These are phyloP conservation scores for Astathelohania contejeani DNA, from an alignment of 371 early-diverging fungal species.

Conservation along the genomic window DNA sequence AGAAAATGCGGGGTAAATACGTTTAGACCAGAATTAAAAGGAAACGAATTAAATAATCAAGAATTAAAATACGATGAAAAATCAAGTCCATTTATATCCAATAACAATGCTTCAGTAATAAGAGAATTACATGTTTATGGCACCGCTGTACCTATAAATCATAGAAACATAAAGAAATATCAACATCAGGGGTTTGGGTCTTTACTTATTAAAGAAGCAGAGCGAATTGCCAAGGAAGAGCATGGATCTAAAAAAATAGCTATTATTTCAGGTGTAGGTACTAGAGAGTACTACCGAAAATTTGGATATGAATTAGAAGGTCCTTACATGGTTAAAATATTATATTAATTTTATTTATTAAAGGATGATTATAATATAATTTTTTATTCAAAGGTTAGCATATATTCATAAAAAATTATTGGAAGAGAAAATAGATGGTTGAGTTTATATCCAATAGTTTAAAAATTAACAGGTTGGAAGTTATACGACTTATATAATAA, in stretches of 20 bases:
- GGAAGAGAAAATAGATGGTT: no score
- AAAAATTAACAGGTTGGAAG: no score
- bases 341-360: no score
- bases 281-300: conserved; percentile 90
- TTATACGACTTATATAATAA: no score
- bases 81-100: not conserved
- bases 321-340: conserved; percentile 52
- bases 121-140: conserved; percentile 98
- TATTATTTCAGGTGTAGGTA: conserved; percentile 93
- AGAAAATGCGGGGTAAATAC: conserved; percentile 73
- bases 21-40: conserved; percentile 73
- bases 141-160: conserved; percentile 80
- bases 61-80: not conserved
- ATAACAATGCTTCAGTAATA: conserved; percentile 61
- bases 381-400: no score
- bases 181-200: conserved; percentile 99
- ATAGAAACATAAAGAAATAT: conserved; percentile 82
- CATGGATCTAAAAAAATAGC: conserved; percentile 82
- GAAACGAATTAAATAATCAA: not conserved
- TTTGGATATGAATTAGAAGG: conserved; percentile 89
- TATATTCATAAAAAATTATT: no score
- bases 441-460: no score
- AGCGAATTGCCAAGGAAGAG: conserved; percentile 89
- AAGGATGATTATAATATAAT: no score
- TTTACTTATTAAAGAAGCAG: conserved; percentile 94